These are phyloP conservation scores for Claviceps pazoutovae DNA, from an alignment of 2,329 filamentous ascomycete species.

Conservation along the genomic window DNA sequence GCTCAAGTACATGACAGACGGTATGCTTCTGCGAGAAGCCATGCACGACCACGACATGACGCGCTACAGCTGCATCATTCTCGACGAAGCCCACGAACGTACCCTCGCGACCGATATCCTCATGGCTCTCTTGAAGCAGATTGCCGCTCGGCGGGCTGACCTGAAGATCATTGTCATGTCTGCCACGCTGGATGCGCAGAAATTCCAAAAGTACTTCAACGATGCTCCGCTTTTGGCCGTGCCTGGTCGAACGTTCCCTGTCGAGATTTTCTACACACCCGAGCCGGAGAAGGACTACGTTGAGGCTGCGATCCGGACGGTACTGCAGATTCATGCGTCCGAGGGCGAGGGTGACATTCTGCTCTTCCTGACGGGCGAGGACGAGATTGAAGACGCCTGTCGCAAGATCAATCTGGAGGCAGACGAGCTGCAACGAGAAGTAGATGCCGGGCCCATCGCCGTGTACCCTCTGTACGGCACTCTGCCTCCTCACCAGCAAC, in stretches of 20 bases:
- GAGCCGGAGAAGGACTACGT: constrained; percentile 95
- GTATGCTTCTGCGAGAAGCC: constrained; percentile 92
- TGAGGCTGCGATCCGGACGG: constrained; percentile 85
- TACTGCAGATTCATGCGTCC: constrained; percentile 89
- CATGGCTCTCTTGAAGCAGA: constrained; percentile 90
- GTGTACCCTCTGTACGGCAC: constrained; percentile 93
- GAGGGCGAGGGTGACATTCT: constrained; percentile 88
- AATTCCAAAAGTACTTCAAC: constrained; percentile 96
- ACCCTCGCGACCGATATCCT: constrained; percentile 94
- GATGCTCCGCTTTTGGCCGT: constrained; percentile 87
- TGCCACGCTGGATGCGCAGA: constrained; percentile 90
- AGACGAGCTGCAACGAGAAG: constrained; percentile 83
- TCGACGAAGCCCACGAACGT: constrained; percentile 96
- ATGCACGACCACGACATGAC: constrained; percentile 90
- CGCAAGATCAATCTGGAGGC: constrained; percentile 82
- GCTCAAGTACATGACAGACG: constrained; percentile 99
- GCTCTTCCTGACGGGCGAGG: constrained; percentile 91
- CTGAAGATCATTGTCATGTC: constrained; percentile 99
- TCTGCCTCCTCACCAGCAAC: constrained; percentile 82
- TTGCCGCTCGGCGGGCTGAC: constrained; percentile 67
- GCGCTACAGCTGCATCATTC: constrained; percentile 93
- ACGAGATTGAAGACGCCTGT: constrained; percentile 95
- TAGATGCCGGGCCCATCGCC: constrained; percentile 75
- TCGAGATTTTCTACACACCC: constrained; percentile 97
- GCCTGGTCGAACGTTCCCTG: constrained; percentile 85